Base-by-base conservation (phyloP, 163 green algal species). In the Scenedesmus sp. region DNA sequence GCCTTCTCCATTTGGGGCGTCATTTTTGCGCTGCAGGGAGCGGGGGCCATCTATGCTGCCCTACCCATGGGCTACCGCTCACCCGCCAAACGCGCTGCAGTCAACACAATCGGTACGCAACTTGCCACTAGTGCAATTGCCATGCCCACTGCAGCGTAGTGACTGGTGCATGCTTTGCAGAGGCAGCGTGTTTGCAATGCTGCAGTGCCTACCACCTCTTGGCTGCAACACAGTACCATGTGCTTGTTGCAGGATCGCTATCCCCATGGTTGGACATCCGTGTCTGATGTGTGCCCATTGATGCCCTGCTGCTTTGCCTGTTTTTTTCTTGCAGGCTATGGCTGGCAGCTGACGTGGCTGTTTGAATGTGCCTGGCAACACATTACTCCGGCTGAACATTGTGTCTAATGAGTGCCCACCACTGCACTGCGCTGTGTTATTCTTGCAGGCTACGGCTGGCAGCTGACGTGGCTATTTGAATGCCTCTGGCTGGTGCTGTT, bases 1-100 rank as follows among this genome's bases (percentile, higher is more conserved):
- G 94, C 95, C 0, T 97, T 96, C 77, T 92, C 89, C 34, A 97
- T 97, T 6, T 97, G 96, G 96, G 96, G 95, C 4, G 1, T 96
- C 1, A 97, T 97, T 16, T 97, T 97, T 57, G n/a, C 77, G 0
- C 87, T 97, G 54, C 91, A 97, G 64, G 95, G 94, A 1, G n/a
- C 94, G 6, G 95, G 93, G 2, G 89, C 90, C 0, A 82, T 97
- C 9, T 96, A 96, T 73, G 92, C 95, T 60, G 34, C 92, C 2
- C 55, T 97, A 0, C 93, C 93, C 56, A 67, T 85, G 0, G 95
- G 94, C 8, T 96, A 97, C 67, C 67, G 81, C 1, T 52, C 79
- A 10, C 90, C 88, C 10, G 93, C 81, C 84, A 96, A 96, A 70
- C 23, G 89, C 1, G 76, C 90, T 2, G 94, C 95, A 60, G 94